Conservation (phyloP, 2,329 filamentous ascomycete species). For the Fusarium protoensiforme region DNA sequence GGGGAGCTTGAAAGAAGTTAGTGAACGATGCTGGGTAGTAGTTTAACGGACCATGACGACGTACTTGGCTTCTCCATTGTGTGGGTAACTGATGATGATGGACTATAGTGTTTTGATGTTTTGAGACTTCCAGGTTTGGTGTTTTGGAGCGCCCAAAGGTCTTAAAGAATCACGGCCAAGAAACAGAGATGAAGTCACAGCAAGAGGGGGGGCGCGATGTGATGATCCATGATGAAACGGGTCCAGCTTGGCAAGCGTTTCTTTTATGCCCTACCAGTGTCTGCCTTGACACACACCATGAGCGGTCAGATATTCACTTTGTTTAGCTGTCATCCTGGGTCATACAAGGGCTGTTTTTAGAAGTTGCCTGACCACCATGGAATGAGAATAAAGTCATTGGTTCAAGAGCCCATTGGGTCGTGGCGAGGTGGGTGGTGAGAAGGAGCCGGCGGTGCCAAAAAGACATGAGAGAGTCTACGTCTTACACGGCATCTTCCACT, state of each 20-base stretch:
- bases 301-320: background rate
- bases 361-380: background rate
- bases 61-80: slow-evolving; percentile 36
- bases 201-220: background rate
- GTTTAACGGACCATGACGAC: background rate
- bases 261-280: background rate
- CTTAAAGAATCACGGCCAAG: background rate
- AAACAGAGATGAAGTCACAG: background rate
- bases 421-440: background rate
- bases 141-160: background rate
- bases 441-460: background rate
- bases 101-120: background rate
- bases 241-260: background rate
- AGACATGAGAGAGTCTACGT: background rate
- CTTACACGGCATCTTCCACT: background rate
- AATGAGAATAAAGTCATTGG: background rate
- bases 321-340: background rate
- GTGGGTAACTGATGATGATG: background rate
- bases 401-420: background rate
- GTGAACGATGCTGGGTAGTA: background rate
- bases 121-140: background rate
- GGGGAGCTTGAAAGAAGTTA: slow-evolving; percentile 8
- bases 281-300: background rate
- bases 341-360: background rate
- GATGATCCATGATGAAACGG: background rate